These are phyloP conservation scores for Ophiosphaerella herpotricha DNA, from an alignment of 2,329 filamentous ascomycete genomes.

Conservation along the genomic window DNA sequence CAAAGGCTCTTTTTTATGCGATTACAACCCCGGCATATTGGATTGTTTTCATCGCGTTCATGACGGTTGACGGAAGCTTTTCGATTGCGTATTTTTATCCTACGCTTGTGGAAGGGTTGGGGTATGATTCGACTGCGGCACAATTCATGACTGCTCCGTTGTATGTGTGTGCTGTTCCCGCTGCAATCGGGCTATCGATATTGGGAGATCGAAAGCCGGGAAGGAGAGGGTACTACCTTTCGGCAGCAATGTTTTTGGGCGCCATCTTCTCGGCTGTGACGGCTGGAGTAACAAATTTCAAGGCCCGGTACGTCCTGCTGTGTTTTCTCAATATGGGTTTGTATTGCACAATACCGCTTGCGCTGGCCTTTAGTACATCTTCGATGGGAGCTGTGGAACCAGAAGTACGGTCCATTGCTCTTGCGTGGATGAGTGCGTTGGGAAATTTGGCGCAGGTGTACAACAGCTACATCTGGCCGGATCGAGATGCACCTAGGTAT, in stretches of 20 bases:
- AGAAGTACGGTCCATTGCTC: conserved; percentile 2
- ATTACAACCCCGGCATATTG: conserved; percentile 2
- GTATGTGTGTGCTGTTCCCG: conserved; percentile 4
- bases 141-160: conserved; percentile 8
- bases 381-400: conserved; percentile 6
- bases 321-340: conserved; percentile 8
- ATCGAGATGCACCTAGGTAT: conserved; percentile 7
- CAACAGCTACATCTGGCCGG: conserved; percentile 9
- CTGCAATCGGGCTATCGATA: conserved; percentile 1
- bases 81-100: conserved; percentile 9
- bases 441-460: conserved; percentile 7
- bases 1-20: conserved; percentile 6
- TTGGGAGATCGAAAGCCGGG: not conserved
- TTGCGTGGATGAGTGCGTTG: conserved; percentile 6
- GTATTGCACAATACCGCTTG: conserved; percentile 5
- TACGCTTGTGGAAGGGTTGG: conserved; percentile 5
- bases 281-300: conserved; percentile 4
- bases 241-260: not conserved
- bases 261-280: conserved; percentile 2
- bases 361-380: conserved; percentile 1
- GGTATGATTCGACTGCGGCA: conserved; percentile 2
- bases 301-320: conserved; percentile 3
- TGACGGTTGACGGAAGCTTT: conserved; percentile 6
- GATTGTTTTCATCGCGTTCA: conserved; percentile 5
- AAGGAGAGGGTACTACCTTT: conserved; percentile 1